These are phyloP conservation scores for Fusarium phyllophilum DNA, from an alignment of 2,329 filamentous ascomycete genomes.

Conservation along the genomic window DNA sequence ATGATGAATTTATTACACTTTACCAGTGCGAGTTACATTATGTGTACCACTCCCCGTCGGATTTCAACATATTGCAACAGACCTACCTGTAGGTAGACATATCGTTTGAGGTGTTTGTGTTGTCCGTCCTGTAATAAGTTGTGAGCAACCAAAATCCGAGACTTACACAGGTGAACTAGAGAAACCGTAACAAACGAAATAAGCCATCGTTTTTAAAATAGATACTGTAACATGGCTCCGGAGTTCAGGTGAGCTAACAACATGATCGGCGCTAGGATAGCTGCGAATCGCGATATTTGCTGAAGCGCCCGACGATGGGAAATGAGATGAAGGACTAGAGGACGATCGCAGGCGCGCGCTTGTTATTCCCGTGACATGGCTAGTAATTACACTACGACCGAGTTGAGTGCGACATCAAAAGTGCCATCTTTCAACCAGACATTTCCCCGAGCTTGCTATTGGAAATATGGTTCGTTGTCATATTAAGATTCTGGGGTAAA, in stretches of 20 bases:
- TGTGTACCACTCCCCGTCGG: not conserved
- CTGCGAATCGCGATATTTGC: slow-evolving; percentile 1
- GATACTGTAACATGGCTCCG: not conserved
- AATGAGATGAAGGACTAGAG: slow-evolving; percentile 16
- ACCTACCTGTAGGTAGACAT: not conserved
- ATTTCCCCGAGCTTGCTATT: not conserved
- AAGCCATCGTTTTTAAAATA: not conserved
- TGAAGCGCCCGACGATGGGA: slow-evolving; percentile 8
- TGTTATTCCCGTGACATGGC: not conserved
- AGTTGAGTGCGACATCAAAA: not conserved
- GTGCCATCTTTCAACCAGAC: not conserved
- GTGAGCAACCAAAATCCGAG: not conserved
- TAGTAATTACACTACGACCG: not conserved
- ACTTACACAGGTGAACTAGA: not conserved
- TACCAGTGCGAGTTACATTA: too few species aligned
- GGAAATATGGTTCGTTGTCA: not conserved
- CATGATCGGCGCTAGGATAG: slow-evolving; percentile 22
- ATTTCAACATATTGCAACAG: not conserved
- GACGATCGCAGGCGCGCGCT: slow-evolving; percentile 14
- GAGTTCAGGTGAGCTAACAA: slow-evolving; percentile 4
- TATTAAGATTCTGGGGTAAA: not conserved
- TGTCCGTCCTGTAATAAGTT: too few species aligned
- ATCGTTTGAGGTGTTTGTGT: not conserved
- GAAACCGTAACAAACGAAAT: not conserved
- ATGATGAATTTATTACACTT: not conserved